Base-by-base conservation (phyloP, 1,284 basidiomycete genomes). In the Ustilago tritici region DNA sequence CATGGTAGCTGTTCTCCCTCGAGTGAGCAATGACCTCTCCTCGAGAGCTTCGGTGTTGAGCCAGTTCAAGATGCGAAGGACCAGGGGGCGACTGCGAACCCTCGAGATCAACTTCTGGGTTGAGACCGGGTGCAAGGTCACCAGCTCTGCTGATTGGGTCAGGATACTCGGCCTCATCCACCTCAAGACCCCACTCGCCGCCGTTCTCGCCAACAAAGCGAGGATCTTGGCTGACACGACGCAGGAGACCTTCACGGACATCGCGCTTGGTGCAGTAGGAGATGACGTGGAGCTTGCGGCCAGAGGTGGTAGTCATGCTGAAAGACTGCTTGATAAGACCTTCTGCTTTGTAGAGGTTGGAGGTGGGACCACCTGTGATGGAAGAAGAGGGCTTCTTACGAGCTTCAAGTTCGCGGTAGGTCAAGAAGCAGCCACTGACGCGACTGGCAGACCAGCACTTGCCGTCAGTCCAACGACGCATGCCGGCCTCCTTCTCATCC, bases 401-500 rank as follows among this genome's bases (percentile, higher is more conserved):
- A 11, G 81, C 77, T 52, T 86, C 85, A 28, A 86, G 80, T 65
- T 86, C 85, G 3, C 85, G 79, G 67, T 89, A 89, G 23, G 88
- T 87, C 14, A 89, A 79, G 79, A 88, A 89, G 59, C 88, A 88
- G 15, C 87, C 88, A 47, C 87, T 87, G 8, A 89, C 88, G 35
- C 88, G 82, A 23, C 87, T 88, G 14, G 88, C 88, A 47, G 88
- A 88, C 88, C 88, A 89, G 55, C 87, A 84, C 46, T 87, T 82
- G 7, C 88, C 88, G 75, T 89, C 88, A 7, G 88, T 89, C 88
- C 88, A 89, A 11, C 88, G 72, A n/a, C 87, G 81, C 88, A 89
- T 89, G 65, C 84, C 82, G 15, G 84, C 84, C 65, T 85, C 82
- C 58, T 84, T 80, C 57, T 85, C 84, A 55, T 85, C 83, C 82